phyloP scores from a whole-genome alignment of 2,329 filamentous ascomycete species.

The Bipolaris sorokiniana region DNA sequence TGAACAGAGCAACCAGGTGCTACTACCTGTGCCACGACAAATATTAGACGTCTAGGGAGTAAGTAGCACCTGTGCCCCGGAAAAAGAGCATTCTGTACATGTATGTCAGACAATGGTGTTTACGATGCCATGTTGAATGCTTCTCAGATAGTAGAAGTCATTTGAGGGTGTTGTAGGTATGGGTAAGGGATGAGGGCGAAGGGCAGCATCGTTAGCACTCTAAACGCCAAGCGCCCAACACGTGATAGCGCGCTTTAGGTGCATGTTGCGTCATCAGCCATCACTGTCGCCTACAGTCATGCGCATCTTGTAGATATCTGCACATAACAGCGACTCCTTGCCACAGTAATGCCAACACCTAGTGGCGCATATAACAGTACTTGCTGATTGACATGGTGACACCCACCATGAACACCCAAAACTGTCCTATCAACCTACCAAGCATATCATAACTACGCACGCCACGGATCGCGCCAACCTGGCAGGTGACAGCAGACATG shows the following conservation, averaged over 20 bases:
- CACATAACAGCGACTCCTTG: not conserved
- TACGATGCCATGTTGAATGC: too few relatives aligned
- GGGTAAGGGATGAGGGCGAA: too few relatives aligned
- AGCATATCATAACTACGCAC: not conserved
- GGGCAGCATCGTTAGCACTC: not conserved
- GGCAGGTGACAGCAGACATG: slow-evolving; percentile 26
- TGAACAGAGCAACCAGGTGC: too few relatives aligned
- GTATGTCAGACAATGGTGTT: too few relatives aligned
- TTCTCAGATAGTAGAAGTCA: too few relatives aligned
- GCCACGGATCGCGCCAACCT: slow-evolving; percentile 5
- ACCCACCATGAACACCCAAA: not conserved
- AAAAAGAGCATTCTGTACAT: too few relatives aligned
- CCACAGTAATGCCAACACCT: not conserved
- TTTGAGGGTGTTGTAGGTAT: too few relatives aligned
- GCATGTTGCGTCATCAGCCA: slow-evolving; percentile 20
- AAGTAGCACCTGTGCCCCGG: too few relatives aligned
- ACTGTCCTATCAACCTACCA: not conserved
- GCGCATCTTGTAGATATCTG: not conserved
- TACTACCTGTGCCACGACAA: too few relatives aligned
- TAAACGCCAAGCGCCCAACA: slow-evolving; percentile 1
- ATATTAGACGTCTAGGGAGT: too few relatives aligned
- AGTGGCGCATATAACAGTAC: not conserved
- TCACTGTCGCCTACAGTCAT: slow-evolving; percentile 7
- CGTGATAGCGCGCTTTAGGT: slow-evolving; percentile 20
- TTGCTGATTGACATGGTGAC: not conserved